A percentile compares a stretch with the other conserved stretches of the same genome.
Conservation (phyloP, 805 yeast species). For the Yamadazyma insecticola region DNA sequence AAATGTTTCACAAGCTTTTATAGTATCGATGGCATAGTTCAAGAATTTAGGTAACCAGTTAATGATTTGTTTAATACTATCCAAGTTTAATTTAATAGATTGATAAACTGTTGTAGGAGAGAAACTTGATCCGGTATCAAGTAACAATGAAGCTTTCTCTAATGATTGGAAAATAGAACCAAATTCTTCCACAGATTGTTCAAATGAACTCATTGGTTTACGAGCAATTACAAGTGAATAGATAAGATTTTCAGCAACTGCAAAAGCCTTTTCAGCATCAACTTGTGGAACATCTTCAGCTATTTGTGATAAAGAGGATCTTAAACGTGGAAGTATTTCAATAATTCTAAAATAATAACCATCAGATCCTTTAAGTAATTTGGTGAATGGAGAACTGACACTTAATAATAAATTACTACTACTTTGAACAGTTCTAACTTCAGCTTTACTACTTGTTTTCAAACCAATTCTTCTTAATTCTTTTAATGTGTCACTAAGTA, state of each 20-base stretch:
- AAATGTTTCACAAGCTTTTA: constrained; percentile 10
- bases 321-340: constrained; percentile 75
- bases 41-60: constrained; percentile 35
- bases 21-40: constrained; percentile 24
- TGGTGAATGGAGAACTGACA: constrained; percentile 42
- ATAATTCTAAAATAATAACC: constrained; percentile 60
- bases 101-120: constrained; percentile 13
- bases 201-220: constrained; percentile 38
- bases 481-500: constrained; percentile 71
- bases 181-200: constrained; percentile 13
- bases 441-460: constrained; percentile 59
- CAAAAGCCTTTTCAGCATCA: constrained; percentile 73
- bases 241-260: constrained; percentile 68
- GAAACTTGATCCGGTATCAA: constrained; percentile 6
- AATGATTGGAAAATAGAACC: constrained; percentile 9
- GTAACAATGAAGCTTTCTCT: constrained; percentile 7
- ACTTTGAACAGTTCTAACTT: constrained; percentile 57
- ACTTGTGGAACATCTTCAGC: constrained; percentile 71
- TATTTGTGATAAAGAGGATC: constrained; percentile 57
- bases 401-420: constrained; percentile 62
- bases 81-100: constrained; percentile 15
- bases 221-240: constrained; percentile 53
- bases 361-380: constrained; percentile 38
- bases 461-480: constrained; percentile 77
- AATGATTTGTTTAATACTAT: constrained; percentile 10